Percentiles rank a stretch among this genome's conserved stretches.
Conservation (phyloP, 1,284 basidiomycete genomes). For the Farysia itapuensis region DNA sequence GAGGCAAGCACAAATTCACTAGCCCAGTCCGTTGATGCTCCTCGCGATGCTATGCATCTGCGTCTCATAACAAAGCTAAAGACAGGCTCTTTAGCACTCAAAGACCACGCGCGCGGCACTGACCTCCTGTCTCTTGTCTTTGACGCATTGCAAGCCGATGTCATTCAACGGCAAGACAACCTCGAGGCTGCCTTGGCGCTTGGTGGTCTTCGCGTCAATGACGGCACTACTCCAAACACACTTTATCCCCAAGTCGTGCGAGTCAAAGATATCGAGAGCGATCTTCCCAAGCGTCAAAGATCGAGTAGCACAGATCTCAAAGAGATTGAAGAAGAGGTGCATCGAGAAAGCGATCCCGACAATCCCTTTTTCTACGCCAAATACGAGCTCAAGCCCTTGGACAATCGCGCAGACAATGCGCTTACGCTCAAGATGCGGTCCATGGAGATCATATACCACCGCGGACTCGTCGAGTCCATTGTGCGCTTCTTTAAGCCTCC, state of each 20-base stretch:
- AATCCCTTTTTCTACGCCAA: conserved; percentile 91
- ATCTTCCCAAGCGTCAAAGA: conserved; percentile 26
- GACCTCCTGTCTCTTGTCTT: conserved; percentile 89
- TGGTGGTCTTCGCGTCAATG: conserved; percentile 85
- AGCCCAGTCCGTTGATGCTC: conserved; percentile 61
- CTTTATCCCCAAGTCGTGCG: conserved; percentile 90
- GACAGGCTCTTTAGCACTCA: conserved; percentile 51
- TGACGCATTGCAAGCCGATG: conserved; percentile 81
- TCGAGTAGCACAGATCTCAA: conserved; percentile 35
- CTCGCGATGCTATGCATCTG: conserved; percentile 79
- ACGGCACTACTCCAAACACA: conserved; percentile 80
- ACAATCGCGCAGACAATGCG: conserved; percentile 88
- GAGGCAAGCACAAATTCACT: conserved; percentile 30
- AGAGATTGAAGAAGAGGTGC: conserved; percentile 52
- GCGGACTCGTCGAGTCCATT: conserved; percentile 88
- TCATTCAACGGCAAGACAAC: conserved; percentile 84
- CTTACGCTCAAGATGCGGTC: conserved; percentile 88
- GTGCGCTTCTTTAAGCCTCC: conserved; percentile 93
- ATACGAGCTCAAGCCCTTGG: conserved; percentile 90
- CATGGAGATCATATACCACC: conserved; percentile 97
- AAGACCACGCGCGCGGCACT: conserved; percentile 41
- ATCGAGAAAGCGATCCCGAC: conserved; percentile 52
- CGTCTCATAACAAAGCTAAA: conserved; percentile 68
- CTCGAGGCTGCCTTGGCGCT: conserved; percentile 80
- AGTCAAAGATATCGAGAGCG: conserved; percentile 70